phyloP scores from a whole-genome alignment of 345 rosid genomes.

The Barbarea vulgaris region DNA sequence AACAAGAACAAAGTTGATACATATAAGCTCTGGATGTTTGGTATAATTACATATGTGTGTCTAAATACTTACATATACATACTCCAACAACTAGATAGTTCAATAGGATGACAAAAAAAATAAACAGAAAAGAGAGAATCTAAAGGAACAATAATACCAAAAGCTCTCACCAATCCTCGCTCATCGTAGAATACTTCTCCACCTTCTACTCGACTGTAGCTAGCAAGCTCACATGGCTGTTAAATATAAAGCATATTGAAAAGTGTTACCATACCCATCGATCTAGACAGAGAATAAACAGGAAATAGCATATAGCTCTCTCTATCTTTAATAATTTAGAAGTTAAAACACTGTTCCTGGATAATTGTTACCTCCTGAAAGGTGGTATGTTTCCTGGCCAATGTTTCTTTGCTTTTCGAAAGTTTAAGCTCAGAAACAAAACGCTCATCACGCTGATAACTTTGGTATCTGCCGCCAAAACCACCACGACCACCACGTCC shows the following conservation, averaged over 20 bases:
- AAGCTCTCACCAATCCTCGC: constrained; percentile 67
- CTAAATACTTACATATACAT: neutral
- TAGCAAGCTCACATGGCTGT: constrained; percentile 90
- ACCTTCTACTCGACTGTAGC: constrained; percentile 87
- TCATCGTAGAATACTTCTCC: constrained; percentile 84
- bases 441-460: constrained; percentile 82
- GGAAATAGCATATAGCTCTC: neutral
- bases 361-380: constrained; percentile 74
- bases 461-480: constrained; percentile 55
- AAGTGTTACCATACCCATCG: neutral
- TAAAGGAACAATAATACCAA: constrained; percentile 31
- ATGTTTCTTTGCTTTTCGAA: constrained; percentile 82
- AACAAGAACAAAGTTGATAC: constrained; percentile 20
- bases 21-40: constrained; percentile 24
- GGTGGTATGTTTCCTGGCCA: constrained; percentile 74
- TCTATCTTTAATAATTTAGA: neutral
- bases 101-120: neutral
- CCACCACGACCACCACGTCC: constrained; percentile 79
- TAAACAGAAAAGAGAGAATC: constrained; percentile 8
- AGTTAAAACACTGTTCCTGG: neutral
- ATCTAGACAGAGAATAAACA: neutral
- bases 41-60: neutral
- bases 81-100: neutral
- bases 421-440: constrained; percentile 90
- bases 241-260: constrained; percentile 9